These are phyloP conservation scores for Saturnispora gosingensis DNA, from an alignment of 805 yeast genomes.

Conservation along the genomic window DNA sequence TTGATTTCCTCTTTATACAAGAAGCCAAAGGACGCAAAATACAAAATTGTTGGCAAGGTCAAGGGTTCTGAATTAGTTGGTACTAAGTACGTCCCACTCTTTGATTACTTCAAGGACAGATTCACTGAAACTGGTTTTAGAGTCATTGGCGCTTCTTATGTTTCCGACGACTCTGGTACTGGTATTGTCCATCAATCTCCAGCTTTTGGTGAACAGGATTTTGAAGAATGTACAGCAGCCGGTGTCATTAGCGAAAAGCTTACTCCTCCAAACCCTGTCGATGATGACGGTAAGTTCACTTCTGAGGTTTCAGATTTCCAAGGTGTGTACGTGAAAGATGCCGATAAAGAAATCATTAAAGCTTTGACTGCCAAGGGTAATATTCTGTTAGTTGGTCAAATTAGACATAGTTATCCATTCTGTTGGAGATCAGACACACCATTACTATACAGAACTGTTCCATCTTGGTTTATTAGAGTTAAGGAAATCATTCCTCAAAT, in stretches of 20 bases:
- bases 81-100: slow-evolving; percentile 71
- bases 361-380: slow-evolving; percentile 69
- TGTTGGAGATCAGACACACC: slow-evolving; percentile 99
- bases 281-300: slow-evolving; percentile 84
- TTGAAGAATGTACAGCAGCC: slow-evolving; percentile 61
- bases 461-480: slow-evolving; percentile 96
- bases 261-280: slow-evolving; percentile 88
- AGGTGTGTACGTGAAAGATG: slow-evolving; percentile 89
- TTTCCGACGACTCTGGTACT: slow-evolving; percentile 92
- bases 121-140: slow-evolving; percentile 73
- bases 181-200: slow-evolving; percentile 99
- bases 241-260: slow-evolving; percentile 66
- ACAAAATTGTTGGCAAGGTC: slow-evolving; percentile 69
- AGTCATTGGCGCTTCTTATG: slow-evolving; percentile 77
- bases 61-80: slow-evolving; percentile 78
- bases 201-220: slow-evolving; percentile 99
- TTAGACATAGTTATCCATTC: slow-evolving; percentile 96
- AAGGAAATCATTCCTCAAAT: slow-evolving; percentile 81
- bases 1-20: slow-evolving; percentile 80
- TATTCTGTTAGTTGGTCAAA: slow-evolving; percentile 66
- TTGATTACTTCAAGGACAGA: slow-evolving; percentile 66
- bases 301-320: slow-evolving; percentile 60
- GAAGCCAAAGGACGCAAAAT: slow-evolving; percentile 88
- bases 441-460: slow-evolving; percentile 88
- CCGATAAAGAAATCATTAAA: slow-evolving; percentile 86